phyloP scores from a whole-genome alignment of 805 yeast genomes.

The Teunomyces kruisii region DNA sequence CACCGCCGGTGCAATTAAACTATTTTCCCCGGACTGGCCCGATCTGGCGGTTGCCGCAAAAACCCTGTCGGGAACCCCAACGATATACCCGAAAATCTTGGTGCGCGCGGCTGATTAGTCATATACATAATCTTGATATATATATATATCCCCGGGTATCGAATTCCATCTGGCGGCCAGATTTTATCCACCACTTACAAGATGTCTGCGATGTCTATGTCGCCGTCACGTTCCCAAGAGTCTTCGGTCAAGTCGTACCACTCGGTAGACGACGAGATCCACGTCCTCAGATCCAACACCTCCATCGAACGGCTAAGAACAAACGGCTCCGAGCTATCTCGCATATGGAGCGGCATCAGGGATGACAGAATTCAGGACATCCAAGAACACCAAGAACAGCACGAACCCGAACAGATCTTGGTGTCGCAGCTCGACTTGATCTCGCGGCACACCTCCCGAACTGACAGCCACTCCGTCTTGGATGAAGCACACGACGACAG shows the following conservation, averaged over 20 bases:
- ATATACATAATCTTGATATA: too few species aligned
- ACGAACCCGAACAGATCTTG: conserved; percentile 15
- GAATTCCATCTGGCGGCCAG: background rate
- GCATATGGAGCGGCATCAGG: conserved; percentile 18
- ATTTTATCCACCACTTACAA: background rate
- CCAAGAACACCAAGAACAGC: conserved; percentile 11
- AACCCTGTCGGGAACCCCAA: too few species aligned
- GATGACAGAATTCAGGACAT: conserved; percentile 22
- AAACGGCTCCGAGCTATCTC: conserved; percentile 15
- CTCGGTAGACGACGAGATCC: background rate
- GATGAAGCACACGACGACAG: background rate
- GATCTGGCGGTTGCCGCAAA: too few species aligned
- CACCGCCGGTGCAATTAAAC: too few species aligned
- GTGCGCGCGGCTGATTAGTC: background rate
- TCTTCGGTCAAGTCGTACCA: background rate
- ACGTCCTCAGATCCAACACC: background rate
- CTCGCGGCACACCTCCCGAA: conserved; percentile 9
- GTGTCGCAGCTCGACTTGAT: conserved; percentile 17
- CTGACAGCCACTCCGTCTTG: background rate
- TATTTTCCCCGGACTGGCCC: too few species aligned
- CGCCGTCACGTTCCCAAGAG: background rate
- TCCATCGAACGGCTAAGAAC: conserved; percentile 4
- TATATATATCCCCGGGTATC: background rate
- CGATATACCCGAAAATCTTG: too few species aligned
- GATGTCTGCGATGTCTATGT: background rate